These are phyloP conservation scores for Croton setiger DNA, from an alignment of 441 rosid genomes.

Conservation along the genomic window DNA sequence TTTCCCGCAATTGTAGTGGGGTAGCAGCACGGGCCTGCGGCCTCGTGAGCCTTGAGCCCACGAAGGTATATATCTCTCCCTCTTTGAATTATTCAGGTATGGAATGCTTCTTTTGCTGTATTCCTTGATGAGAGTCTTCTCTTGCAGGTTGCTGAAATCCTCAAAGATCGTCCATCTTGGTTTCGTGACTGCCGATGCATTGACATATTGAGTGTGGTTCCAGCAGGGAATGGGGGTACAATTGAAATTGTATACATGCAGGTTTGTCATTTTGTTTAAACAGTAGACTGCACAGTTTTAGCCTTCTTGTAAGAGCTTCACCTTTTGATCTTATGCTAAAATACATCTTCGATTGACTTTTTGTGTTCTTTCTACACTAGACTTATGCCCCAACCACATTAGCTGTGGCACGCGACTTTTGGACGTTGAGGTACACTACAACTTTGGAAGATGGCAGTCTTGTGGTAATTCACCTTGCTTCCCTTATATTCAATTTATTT, in stretches of 20 bases:
- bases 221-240: constrained; percentile 85
- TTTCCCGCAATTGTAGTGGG: constrained; percentile 93
- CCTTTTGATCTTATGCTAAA: neutral
- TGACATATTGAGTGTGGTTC: constrained; percentile 61
- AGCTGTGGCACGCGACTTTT: constrained; percentile 97
- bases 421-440: constrained; percentile 88
- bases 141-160: constrained; percentile 76
- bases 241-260: constrained; percentile 87
- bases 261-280: constrained; percentile 33
- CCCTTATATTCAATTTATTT: neutral
- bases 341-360: neutral
- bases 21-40: constrained; percentile 99
- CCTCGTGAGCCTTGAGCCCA: constrained; percentile 98
- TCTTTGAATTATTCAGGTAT: neutral
- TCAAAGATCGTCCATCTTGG: constrained; percentile 95
- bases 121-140: constrained; percentile 18
- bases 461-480: constrained; percentile 42
- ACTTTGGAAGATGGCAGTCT: constrained; percentile 92
- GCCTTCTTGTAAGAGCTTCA: neutral
- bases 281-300: neutral
- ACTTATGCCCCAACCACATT: constrained; percentile 88
- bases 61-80: constrained; percentile 47
- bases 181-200: constrained; percentile 84
- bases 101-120: neutral
- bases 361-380: constrained; percentile 29